Evolutionary conservation across 2,329 filamentous ascomycete species (phyloP), one percentile per base, ranked within the genome.

Genomic region (Zelopaecilomyces penicillatus): DNA sequence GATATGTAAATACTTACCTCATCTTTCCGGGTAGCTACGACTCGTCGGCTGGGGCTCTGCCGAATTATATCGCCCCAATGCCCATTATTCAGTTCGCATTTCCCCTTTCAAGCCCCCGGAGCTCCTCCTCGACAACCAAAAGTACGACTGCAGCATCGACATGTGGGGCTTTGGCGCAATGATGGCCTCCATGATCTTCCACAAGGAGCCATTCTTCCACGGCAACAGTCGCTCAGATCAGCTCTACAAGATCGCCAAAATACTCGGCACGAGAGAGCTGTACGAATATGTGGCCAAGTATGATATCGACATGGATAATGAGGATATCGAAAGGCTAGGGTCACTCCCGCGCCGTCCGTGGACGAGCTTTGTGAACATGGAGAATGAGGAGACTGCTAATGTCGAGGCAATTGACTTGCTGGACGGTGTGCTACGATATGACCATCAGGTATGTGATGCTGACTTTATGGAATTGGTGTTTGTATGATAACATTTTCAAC

Each of bases 161-260:
- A 96, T 97, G 90, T 97, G 91, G 91, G 95, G 88, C 44, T 72
- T 97, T 32, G 91, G 91, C 35, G 91, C 91, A 54, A 97, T 97
- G 91, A 97, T 97, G 60, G 91, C 91, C 0, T 96, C 90, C 30
- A 97, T 97, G 91, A 97, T 97, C 63, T 97, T 97, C 75, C 80
- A 91, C 61, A 95, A 96, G 67, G 91, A 97, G 63, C 91, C 91
- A 1, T 97, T 97, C 71, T 97, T 97, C 79, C 91, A 97, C 58
- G 91, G 91, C 51, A 91, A 94, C 70, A 95, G 88, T 68, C 97
- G 97, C 68, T 88, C 89, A 9, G 91, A 97, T 62, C 91, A 97
- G 66, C 78, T 97, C 10, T 91, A 97, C 52, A 97, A 97, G 76
- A 97, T 97, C 52, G 91, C 91, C 48, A 96, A 96, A 71, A 91